Evolutionary conservation across 257 asterid species (phyloP).

Genomic region (Fraxinus cuspidata): DNA sequence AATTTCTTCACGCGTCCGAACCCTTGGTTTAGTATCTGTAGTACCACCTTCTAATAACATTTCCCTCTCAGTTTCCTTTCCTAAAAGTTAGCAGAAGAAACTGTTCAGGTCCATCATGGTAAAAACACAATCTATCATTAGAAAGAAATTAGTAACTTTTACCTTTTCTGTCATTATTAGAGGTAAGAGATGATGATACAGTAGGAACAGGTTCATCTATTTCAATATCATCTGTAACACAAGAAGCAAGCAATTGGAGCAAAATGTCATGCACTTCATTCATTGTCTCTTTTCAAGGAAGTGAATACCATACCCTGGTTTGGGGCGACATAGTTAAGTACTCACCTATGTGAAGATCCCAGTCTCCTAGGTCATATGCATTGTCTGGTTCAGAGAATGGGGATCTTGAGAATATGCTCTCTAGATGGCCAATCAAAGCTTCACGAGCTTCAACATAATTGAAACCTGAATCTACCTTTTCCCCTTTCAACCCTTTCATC

Average conservation of each 20-base stretch:
- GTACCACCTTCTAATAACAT: slow-evolving; percentile 75
- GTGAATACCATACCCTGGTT: slow-evolving; percentile 12
- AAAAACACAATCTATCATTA: slow-evolving; percentile 10
- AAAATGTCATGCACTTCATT: slow-evolving; percentile 9
- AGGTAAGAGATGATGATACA: slow-evolving; percentile 45
- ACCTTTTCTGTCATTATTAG: slow-evolving; percentile 49
- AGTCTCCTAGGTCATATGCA: slow-evolving; percentile 38
- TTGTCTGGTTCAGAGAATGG: slow-evolving; percentile 68
- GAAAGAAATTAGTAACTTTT: slow-evolving; percentile 20
- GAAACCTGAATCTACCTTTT: slow-evolving; percentile 45
- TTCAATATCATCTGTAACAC: slow-evolving; percentile 67
- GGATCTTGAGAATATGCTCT: slow-evolving; percentile 76
- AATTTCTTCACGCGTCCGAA: slow-evolving; percentile 85
- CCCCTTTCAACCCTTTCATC: slow-evolving; percentile 83
- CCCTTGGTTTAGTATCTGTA: slow-evolving; percentile 58
- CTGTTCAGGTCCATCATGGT: slow-evolving; percentile 15
- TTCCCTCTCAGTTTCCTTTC: slow-evolving; percentile 59
- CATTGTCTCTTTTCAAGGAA: slow-evolving; percentile 2
- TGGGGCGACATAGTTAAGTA: slow-evolving; percentile 19
- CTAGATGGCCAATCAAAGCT: slow-evolving; percentile 56
- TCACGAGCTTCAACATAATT: slow-evolving; percentile 53
- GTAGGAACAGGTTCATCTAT: slow-evolving; percentile 64
- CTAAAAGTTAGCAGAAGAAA: slow-evolving; percentile 35
- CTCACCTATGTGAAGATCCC: slow-evolving; percentile 73
- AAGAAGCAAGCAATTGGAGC: slow-evolving; percentile 24